Evolutionary conservation across 106 monocot genomes (phyloP), one percentile per base, ranked within the genome.

Genomic region (Agapanthus africanus): DNA sequence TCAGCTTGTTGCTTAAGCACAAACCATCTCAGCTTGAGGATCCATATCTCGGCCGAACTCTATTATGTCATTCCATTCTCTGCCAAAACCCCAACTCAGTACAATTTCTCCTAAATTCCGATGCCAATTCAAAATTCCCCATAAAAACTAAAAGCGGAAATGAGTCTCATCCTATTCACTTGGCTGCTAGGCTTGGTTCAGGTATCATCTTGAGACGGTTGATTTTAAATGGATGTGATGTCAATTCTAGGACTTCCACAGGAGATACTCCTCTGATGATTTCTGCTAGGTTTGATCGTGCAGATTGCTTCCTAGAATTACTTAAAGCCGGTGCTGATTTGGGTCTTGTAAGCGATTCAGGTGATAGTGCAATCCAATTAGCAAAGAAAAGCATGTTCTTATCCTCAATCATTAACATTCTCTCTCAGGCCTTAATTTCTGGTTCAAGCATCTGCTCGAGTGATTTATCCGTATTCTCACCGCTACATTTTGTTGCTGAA

Each of bases 261-360:
- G 85, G 88, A 15, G 88, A 89, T 46, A 89, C 88, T 50, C 74
- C 82, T 40, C 50, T 85, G 22, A 89, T 85, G 82, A n/a, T 77
- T 1, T 79, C 79, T 32, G 85, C 88, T 26, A 79, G 63, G 63
- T 41, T 63, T 33, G 69, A 76, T 44, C 60, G 63, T 33, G 73
- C 65, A 3, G 85, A 82, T 57, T 81, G 77, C 46, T 82, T 89
- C 51, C 32, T 67, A n/a, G 76, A 76, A 52, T 66, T 84, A 18
- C 33, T 81, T 21, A 46, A 50, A 40, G 69, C 64, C 22, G 88
- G 81, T 30, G 84, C 81, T 5, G 84, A 88, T 46, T 26, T 88
- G 9, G 84, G 81, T n/a, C 31, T 79, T 18, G 38, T 65, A 16
- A 85, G 74, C 46, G 23, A 39, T 66, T 44, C 69, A 32, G 85